Base-by-base conservation (phyloP, 805 yeast species). In the Diddensiella santjacobensis region DNA sequence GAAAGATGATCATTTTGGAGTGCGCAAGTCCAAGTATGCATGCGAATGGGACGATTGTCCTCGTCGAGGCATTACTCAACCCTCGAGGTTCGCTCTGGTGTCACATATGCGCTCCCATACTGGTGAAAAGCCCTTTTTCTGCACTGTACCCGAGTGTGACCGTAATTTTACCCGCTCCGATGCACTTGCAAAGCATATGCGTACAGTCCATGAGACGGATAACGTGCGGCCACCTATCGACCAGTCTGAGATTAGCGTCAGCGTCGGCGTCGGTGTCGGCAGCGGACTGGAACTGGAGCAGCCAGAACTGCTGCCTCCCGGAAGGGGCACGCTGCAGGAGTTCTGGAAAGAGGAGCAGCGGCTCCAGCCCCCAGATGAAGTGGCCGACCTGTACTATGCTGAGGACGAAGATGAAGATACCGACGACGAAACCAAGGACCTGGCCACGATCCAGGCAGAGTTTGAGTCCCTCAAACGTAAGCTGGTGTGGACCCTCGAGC, bases 91-190 rank as follows among this genome's bases (percentile, higher is more conserved):
- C 62, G 82, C 84, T 0, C 68, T 84, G 26, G 69, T 80, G 0
- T 71, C 84, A 0, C 91, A 84, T 59, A 68, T 82, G 54, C 63
- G 87, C 47, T 71, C 78, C 1, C 91, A 84, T 61, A 78, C 84
- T 0, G 81, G 84, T 1, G 85, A 83, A 56, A 74, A 74, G 56
- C 87, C 87, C 30, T 81, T 75, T 55, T 75, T 71, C 56, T 84
- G 91, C 61, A 71, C 77, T 1, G 68, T 82, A 11, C 86, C 86
- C 1, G 86, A 81, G 54, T 84, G 91, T 62, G 75, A 73, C 44
- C 72, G 77, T 52, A 73, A 73, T 40, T 83, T 81, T 58, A 73
- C 79, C 0, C 63, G 84, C 46, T 70, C 81, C 0, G 85, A 80
- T 52, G 85, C 83, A 1, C 70, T 85, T 51, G 74, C 81, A 17